Evolutionary conservation across 108 stramenopile genomes (phyloP).

Genomic region (Cyclotella cryptica): DNA sequence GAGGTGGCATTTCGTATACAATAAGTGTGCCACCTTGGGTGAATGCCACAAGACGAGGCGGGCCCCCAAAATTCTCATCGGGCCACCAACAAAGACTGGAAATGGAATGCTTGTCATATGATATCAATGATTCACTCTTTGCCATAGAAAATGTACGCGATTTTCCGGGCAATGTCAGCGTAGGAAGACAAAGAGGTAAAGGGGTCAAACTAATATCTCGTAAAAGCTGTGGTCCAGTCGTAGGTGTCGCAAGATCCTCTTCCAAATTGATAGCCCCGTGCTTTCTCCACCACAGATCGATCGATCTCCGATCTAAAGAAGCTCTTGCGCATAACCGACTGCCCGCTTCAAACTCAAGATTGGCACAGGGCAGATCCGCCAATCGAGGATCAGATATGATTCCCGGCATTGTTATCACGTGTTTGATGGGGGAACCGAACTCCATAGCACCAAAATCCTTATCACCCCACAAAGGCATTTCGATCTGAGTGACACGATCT

Average conservation of each 20-base stretch:
- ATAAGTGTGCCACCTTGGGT: constrained; percentile 64
- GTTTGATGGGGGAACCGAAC: constrained; percentile 75
- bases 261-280: constrained; percentile 62
- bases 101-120: constrained; percentile 39
- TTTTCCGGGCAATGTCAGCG: constrained; percentile 62
- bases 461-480: constrained; percentile 88
- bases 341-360: constrained; percentile 65
- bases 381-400: not conserved
- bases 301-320: constrained; percentile 47
- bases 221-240: constrained; percentile 35
- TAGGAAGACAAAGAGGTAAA: constrained; percentile 66
- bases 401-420: constrained; percentile 55
- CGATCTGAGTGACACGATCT: constrained; percentile 66
- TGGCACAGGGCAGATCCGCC: constrained; percentile 26
- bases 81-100: constrained; percentile 77
- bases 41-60: constrained; percentile 67
- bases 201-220: constrained; percentile 72
- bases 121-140: not conserved
- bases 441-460: constrained; percentile 85
- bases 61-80: constrained; percentile 75
- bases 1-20: constrained; percentile 84
- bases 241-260: constrained; percentile 19
- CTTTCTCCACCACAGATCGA: constrained; percentile 73
- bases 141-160: not conserved
- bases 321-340: constrained; percentile 69